A percentile compares a stretch with the other conserved stretches of the same genome.
Conservation (phyloP, 2,329 filamentous ascomycete genomes). For the Berkeleyomyces basicola region DNA sequence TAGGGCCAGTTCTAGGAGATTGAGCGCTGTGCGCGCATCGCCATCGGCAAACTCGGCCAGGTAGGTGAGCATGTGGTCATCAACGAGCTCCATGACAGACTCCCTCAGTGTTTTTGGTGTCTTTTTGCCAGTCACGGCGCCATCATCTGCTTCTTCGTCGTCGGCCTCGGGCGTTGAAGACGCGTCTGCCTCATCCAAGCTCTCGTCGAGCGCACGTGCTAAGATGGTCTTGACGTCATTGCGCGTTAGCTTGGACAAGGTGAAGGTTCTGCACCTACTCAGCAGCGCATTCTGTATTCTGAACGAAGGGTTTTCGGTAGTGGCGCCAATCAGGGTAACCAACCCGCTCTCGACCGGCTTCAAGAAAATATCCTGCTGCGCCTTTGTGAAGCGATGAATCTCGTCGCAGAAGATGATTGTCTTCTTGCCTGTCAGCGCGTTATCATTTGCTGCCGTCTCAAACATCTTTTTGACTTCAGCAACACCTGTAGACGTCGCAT, state of each 20-base stretch:
- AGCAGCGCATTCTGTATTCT: slow-evolving; percentile 77
- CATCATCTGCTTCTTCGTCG: not conserved
- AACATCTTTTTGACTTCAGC: slow-evolving; percentile 89
- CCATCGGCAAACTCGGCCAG: slow-evolving; percentile 79
- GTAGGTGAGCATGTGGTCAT: slow-evolving; percentile 62
- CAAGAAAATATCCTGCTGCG: slow-evolving; percentile 88
- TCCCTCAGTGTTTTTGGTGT: not conserved
- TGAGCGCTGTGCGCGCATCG: slow-evolving; percentile 82
- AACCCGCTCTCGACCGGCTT: slow-evolving; percentile 82
- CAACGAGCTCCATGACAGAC: slow-evolving; percentile 36
- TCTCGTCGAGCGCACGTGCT: slow-evolving; percentile 48
- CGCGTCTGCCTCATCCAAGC: slow-evolving; percentile 1
- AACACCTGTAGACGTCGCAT: slow-evolving; percentile 77
- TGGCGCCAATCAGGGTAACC: slow-evolving; percentile 84
- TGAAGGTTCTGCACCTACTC: slow-evolving; percentile 82
- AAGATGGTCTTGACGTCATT: slow-evolving; percentile 61
- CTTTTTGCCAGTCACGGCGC: not conserved
- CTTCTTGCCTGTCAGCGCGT: slow-evolving; percentile 65
- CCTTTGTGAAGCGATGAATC: slow-evolving; percentile 81
- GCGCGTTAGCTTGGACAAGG: slow-evolving; percentile 55
- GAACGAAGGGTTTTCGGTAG: slow-evolving; percentile 93
- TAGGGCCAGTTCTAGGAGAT: slow-evolving; percentile 78
- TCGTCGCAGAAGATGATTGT: slow-evolving; percentile 98
- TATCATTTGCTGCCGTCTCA: slow-evolving; percentile 63
- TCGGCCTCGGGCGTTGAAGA: not conserved